These are phyloP conservation scores for Lachnellula arida DNA, from an alignment of 2,329 filamentous ascomycete species.

Conservation along the genomic window DNA sequence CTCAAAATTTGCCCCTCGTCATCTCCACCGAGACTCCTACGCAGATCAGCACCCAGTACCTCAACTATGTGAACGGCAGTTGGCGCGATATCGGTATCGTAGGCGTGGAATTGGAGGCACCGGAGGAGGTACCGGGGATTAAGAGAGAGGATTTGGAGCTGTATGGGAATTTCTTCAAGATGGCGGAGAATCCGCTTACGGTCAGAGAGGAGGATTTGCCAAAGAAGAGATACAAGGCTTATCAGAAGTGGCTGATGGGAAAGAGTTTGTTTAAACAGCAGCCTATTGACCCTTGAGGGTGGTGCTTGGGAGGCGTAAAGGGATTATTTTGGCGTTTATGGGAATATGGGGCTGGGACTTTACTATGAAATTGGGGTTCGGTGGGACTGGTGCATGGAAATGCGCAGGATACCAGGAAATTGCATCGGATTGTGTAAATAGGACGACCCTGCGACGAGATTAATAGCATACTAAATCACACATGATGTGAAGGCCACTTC, in stretches of 20 bases:
- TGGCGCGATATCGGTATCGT: slow-evolving; percentile 48
- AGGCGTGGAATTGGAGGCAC: slow-evolving; percentile 4
- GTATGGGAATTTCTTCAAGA: slow-evolving; percentile 71
- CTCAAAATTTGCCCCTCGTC: slow-evolving; percentile 81
- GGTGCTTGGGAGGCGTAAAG: neutral
- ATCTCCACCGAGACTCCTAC: slow-evolving; percentile 62
- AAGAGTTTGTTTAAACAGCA: slow-evolving; percentile 96
- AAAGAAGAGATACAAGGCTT: slow-evolving; percentile 96
- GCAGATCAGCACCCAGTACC: slow-evolving; percentile 62
- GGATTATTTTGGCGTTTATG: no score
- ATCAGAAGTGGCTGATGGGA: slow-evolving; percentile 87
- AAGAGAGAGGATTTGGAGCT: slow-evolving; percentile 55
- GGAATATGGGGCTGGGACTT: neutral
- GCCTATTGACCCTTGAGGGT: slow-evolving; percentile 39
- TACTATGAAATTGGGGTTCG: slow-evolving; percentile 1
- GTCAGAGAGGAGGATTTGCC: slow-evolving; percentile 80
- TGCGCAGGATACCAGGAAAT: slow-evolving; percentile 11
- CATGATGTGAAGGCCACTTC: no score
- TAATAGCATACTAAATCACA: slow-evolving; percentile 7
- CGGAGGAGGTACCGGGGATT: slow-evolving; percentile 17
- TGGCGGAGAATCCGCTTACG: slow-evolving; percentile 78
- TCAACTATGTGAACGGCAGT: slow-evolving; percentile 71
- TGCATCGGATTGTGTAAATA: slow-evolving; percentile 11
- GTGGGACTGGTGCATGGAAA: slow-evolving; percentile 11
- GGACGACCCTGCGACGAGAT: slow-evolving; percentile 18